Percentiles rank a stretch among this genome's conserved stretches.
Conservation (phyloP, 2,329 filamentous ascomycete species). For the Xylariaceae sp. region DNA sequence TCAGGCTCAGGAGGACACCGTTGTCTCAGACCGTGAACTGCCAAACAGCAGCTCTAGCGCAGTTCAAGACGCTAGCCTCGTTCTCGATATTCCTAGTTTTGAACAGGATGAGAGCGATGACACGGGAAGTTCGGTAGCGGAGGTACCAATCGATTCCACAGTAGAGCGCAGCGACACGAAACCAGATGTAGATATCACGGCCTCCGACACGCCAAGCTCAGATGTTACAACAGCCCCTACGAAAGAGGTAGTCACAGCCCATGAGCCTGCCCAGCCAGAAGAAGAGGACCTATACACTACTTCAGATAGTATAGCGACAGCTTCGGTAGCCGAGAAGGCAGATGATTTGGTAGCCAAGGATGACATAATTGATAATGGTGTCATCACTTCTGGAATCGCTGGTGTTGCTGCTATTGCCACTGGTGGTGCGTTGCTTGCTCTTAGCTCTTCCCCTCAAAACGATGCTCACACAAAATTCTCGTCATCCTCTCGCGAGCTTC, state of each 20-base stretch:
- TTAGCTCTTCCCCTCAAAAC: not conserved
- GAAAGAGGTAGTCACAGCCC: not conserved
- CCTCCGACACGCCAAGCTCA: not conserved
- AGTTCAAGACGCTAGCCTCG: not conserved
- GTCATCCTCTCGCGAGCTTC: not conserved
- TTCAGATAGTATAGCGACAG: too few relatives aligned
- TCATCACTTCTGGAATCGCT: conserved; percentile 12
- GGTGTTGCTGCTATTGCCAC: conserved; percentile 17
- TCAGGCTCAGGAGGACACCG: not conserved
- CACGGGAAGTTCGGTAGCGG: not conserved
- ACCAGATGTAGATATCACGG: not conserved
- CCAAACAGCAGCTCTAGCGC: not conserved
- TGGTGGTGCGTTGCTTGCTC: conserved; percentile 6
- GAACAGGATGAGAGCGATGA: not conserved
- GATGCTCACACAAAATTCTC: not conserved
- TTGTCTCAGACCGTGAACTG: not conserved
- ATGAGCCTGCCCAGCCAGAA: not conserved
- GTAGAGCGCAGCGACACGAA: not conserved
- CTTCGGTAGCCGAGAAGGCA: not conserved
- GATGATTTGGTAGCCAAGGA: not conserved
- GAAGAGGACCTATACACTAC: conserved; percentile 2
- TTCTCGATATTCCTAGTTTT: not conserved
- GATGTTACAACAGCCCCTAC: not conserved
- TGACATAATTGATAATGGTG: not conserved
- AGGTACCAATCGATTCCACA: not conserved